Base-by-base conservation (phyloP, 495 filamentous ascomycete genomes). In the Gamarada debralockiae region DNA sequence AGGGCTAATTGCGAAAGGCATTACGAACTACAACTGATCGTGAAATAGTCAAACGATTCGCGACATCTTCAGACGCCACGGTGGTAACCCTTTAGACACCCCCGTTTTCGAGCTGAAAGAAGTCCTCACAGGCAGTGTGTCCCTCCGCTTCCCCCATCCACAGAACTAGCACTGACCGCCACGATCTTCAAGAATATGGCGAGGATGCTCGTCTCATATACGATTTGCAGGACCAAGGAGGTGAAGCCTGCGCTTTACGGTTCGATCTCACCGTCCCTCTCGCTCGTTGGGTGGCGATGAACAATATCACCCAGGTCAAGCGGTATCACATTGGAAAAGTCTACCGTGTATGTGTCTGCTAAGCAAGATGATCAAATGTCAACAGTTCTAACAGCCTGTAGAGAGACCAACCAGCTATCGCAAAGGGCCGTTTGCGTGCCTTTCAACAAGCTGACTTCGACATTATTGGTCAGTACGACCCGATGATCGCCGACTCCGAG, bases 371-470 rank as follows among this genome's bases (percentile, higher is more conserved):
- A 29, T 10, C 4, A 29, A 29, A 29, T 29, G 27, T 10, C 4
- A 29, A 4, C 27, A 29, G 27, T 29, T 4, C 27, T 29, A 29
- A 29, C 10, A 10, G 10, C 27, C 27, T 29, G 27, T 29, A 29
- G 48, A 69, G 86, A 60, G 86, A 90, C 65, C 84, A 88, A 65
- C 85, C 85, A 43, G 58, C 86, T 42, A 86, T 92, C 72, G 83
- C 80, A 50, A 89, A 89, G 66, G 92, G 92, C 41, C 79, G 89
- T 4, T 90, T 96, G 84, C 81, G 92, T 49, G 92, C 96, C 69
- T 96, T 97, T 69, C 92, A 93, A 68, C 92, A 96, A 74, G 95
- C 90, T 69, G 92, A 97, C 67, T 93, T 96, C 66, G 92, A 96
- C 67, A 90, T 96, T 71, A 91, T 92, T 29, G 91, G 91, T 54